Evolutionary conservation across 768 basidiomycete genomes (phyloP), one percentile per base, ranked within the genome.

Genomic region (Suillus plorans): DNA sequence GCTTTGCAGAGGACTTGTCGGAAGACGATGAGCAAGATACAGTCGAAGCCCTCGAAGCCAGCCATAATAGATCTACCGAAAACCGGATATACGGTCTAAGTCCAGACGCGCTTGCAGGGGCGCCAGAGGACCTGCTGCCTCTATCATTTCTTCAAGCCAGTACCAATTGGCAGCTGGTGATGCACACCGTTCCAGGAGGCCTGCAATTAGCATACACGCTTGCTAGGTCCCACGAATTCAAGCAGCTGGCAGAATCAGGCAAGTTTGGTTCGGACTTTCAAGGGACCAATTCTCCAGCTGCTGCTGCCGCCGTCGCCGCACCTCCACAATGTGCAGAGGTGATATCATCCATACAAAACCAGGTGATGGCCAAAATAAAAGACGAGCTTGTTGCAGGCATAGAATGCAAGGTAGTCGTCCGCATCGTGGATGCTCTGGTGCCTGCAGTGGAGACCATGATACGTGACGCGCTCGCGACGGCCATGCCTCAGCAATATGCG

Each of bases 11-110:
- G 8, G 64, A 63, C 2, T 34, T 62, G 7, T 25, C 63, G 12
- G 22, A 64, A 14, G 67, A 67, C 1, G 58, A 68, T 3, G 56
- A 63, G 1, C 36, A 18, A 7, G 68, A 70, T 2, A 65, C 71
- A 0, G 37, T 73, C 0, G 63, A 70, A 18, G 70, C 74, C 0
- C 66, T 72, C 0, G 74, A 77, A 66, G 64, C 64, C 20, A 71
- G 73, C 0, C 76, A 78, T 52, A 66, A 31, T 13, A 20, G 56
- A 1, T 16, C 50, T 1, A 72, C 69, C 0, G 75, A 77, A 31
- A 72, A 73, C 31, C 3, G 60, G 1, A 37, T 73, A 3, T 77
- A 78, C 64, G 74, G 75, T 0, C 56, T 76, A 2, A 72, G 69
- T 22, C 64, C 68, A 0, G 70, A 75, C 9, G 58, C 72, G 1